These are phyloP conservation scores for Lanmaoa rubissima DNA, from an alignment of 768 basidiomycete species.

Conservation along the genomic window DNA sequence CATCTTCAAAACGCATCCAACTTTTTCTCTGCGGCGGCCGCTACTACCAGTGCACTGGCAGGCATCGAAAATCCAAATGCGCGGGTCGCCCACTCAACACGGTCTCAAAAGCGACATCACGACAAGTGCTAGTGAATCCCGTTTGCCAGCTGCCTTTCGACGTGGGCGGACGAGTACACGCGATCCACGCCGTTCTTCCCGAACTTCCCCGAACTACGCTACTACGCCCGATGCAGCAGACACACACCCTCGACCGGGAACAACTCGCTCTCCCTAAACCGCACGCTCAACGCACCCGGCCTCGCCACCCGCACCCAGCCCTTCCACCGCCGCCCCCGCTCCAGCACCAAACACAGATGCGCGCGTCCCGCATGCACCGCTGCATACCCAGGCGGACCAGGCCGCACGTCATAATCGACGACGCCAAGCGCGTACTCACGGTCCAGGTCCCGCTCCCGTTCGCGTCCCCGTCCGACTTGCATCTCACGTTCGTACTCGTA, in stretches of 20 bases:
- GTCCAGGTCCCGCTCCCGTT: slow-evolving; percentile 7
- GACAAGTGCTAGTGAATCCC: too few relatives aligned
- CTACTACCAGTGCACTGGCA: too few relatives aligned
- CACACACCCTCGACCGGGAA: slow-evolving; percentile 21
- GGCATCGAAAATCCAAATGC: too few relatives aligned
- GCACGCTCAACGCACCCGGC: slow-evolving; percentile 21
- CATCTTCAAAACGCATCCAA: too few relatives aligned
- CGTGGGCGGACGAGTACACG: too few relatives aligned
- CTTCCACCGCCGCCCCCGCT: slow-evolving; percentile 18
- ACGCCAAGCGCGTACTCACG: slow-evolving; percentile 23
- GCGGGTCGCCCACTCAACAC: too few relatives aligned
- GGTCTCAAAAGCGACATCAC: too few relatives aligned
- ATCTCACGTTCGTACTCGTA: slow-evolving; percentile 1
- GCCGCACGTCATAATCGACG: slow-evolving; percentile 22
- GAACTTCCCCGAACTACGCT: not conserved
- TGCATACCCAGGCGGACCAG: slow-evolving; percentile 21
- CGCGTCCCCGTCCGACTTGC: slow-evolving; percentile 3
- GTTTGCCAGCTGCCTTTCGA: too few relatives aligned
- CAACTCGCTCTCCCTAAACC: slow-evolving; percentile 26
- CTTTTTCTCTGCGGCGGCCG: too few relatives aligned
- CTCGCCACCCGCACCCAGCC: slow-evolving; percentile 22
- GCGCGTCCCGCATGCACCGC: slow-evolving; percentile 16
- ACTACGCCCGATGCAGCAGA: slow-evolving; percentile 19
- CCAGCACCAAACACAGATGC: slow-evolving; percentile 24
- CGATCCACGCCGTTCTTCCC: too few relatives aligned